Evolutionary conservation across 306 rosid genomes (phyloP), one percentile per base, ranked within the genome.

Genomic region (Vicia sativa): DNA sequence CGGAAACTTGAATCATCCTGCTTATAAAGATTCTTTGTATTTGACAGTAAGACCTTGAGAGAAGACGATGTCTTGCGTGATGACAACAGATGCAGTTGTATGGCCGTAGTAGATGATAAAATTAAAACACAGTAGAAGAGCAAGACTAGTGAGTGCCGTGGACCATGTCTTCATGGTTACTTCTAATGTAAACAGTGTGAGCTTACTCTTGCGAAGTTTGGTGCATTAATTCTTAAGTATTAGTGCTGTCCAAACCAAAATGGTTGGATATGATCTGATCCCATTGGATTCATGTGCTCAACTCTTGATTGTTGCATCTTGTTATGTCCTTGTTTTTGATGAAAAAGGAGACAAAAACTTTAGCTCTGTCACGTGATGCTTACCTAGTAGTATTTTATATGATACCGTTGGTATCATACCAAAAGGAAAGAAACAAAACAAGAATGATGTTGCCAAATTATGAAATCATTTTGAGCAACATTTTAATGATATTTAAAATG

Each of bases 131-230:
- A n/a, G n/a, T n/a, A n/a, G n/a, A n/a, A n/a, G n/a, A n/a, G n/a
- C n/a, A n/a, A n/a, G 69, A 73, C 87, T 74, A 82, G 86, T 77
- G 29, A 84, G 45, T 59, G 86, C 66, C 65, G 60, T 83, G 75
- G 76, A 81, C 86, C 87, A 70, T 55, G 67, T 39, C 78, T 77
- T 86, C 89, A 89, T 84, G 63, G 71, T 67, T n/a, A 66, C 2
- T 23, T 23, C 2, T 50, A 23, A 0, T 21, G 48, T 61, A 58
- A 37, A 23, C 2, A 23, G 26, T 23, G 26, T 1, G 26, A 1
- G 26, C 26, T 23, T 23, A 23, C 26, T 23, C 26, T 23, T 23
- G 26, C 2, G 26, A 23, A 23, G 26, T 2, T 1, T 23, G 26
- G 26, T 23, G n/a, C n/a, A n/a, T n/a, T n/a, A n/a, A n/a, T n/a